phyloP scores from a whole-genome alignment of 73 alveolate species.

The Diophrys sp. region DNA sequence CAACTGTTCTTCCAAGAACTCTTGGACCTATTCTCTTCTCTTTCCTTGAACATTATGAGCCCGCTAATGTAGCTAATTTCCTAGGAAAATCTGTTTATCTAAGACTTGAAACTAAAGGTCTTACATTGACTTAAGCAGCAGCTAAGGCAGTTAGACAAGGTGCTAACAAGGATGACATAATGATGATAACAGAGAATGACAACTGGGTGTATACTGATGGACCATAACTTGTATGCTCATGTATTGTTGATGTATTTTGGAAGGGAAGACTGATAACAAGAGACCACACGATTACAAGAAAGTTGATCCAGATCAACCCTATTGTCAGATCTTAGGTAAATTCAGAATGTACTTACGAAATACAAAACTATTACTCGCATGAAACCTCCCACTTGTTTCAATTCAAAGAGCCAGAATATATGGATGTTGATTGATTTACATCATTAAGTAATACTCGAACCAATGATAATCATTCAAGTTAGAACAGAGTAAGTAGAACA shows the following conservation, averaged over 20 bases:
- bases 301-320: constrained; percentile 89
- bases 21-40: constrained; percentile 65
- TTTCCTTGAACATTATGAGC: constrained; percentile 67
- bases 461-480: too few relatives aligned
- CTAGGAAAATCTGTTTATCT: constrained; percentile 78
- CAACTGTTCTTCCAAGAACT: constrained; percentile 68
- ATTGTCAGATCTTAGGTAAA: constrained; percentile 92
- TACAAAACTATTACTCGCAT: constrained; percentile 81
- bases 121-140: constrained; percentile 59
- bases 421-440: constrained; percentile 79
- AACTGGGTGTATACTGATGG: constrained; percentile 93
- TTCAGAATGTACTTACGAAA: constrained; percentile 74
- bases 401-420: constrained; percentile 84
- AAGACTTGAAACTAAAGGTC: constrained; percentile 83
- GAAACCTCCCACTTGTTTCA: constrained; percentile 87
- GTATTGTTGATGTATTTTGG: constrained; percentile 85
- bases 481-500: too few relatives aligned
- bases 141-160: constrained; percentile 79
- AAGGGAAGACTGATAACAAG: constrained; percentile 67
- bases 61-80: constrained; percentile 60
- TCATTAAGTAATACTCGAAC: too few relatives aligned
- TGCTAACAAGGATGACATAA: constrained; percentile 64
- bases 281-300: constrained; percentile 79
- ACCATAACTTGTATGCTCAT: constrained; percentile 69
- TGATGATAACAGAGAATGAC: constrained; percentile 84